A percentile compares a stretch with the other conserved stretches of the same genome.
Evolutionary conservation across 2,329 filamentous ascomycete genomes (phyloP).

Genomic region (Delphinella strobiligena): DNA sequence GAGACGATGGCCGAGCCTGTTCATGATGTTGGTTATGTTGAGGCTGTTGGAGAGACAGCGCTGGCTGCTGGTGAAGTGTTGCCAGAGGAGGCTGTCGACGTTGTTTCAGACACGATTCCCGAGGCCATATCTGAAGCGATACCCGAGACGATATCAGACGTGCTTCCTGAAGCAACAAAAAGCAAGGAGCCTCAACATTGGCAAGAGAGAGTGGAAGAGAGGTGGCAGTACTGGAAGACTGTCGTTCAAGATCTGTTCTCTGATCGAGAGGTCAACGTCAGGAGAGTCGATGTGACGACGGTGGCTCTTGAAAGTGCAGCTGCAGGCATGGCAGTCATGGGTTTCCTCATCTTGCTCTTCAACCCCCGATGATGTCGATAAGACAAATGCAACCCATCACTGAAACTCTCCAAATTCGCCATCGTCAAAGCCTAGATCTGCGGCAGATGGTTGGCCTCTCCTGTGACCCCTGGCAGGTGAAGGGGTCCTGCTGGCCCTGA

Average conservation of each 20-base stretch:
- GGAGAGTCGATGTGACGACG: conserved; percentile 34
- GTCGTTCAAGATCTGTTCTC: conserved; percentile 25
- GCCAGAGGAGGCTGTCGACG: conserved; percentile 14
- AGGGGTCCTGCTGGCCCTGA: conserved; percentile 47
- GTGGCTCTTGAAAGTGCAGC: conserved; percentile 32
- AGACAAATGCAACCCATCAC: conserved; percentile 23
- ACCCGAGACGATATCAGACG: neutral
- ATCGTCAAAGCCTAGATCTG: conserved; percentile 72
- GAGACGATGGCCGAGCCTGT: conserved; percentile 1
- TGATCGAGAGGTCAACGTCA: conserved; percentile 31
- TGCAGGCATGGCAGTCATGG: conserved; percentile 25
- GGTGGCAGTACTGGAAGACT: conserved; percentile 3
- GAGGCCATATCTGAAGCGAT: neutral
- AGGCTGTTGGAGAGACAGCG: conserved; percentile 7
- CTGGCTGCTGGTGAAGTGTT: conserved; percentile 14
- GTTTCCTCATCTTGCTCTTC: conserved; percentile 22
- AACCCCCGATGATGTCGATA: conserved; percentile 20
- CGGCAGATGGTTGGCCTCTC: conserved; percentile 26
- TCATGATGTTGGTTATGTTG: neutral
- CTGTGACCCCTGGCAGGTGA: conserved; percentile 13
- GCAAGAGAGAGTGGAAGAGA: conserved; percentile 4
- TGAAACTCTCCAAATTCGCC: conserved; percentile 80
- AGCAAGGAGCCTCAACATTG: neutral
- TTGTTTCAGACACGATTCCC: neutral
- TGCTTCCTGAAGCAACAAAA: neutral